phyloP scores from a whole-genome alignment of 306 rosid species.

The Malus sieversii region DNA sequence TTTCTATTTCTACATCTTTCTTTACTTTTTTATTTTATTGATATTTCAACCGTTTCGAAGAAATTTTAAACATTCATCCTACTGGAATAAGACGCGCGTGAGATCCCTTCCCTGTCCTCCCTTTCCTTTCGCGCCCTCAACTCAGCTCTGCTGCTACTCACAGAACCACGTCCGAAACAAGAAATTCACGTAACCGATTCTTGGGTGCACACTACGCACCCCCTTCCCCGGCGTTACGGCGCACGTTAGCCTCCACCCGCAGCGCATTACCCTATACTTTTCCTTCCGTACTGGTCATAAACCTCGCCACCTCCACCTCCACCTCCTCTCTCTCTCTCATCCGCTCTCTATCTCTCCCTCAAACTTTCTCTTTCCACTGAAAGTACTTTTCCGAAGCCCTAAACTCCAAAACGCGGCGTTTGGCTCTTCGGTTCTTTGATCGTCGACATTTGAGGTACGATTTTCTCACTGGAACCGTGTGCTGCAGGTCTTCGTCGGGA shows the following conservation, averaged over 20 bases:
- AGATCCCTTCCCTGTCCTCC: background rate
- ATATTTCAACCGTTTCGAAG: accelerated
- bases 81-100: no score
- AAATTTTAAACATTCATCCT: no score
- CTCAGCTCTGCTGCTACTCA: no score
- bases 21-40: no score
- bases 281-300: background rate
- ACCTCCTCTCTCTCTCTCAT: background rate
- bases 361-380: background rate
- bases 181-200: no score
- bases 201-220: background rate
- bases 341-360: background rate
- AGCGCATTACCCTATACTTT: background rate
- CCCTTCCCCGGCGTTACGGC: background rate
- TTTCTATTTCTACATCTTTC: no score
- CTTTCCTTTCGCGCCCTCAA: background rate
- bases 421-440: background rate
- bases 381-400: background rate
- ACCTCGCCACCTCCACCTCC: background rate
- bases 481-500: background rate
- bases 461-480: background rate
- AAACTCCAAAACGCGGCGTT: background rate
- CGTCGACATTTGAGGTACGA: background rate
- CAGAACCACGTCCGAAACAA: no score
- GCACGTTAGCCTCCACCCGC: background rate